Percentiles rank a stretch among this genome's conserved stretches.
Evolutionary conservation across 2,329 filamentous ascomycete species (phyloP).

Genomic region (Juglanconis oblonga): DNA sequence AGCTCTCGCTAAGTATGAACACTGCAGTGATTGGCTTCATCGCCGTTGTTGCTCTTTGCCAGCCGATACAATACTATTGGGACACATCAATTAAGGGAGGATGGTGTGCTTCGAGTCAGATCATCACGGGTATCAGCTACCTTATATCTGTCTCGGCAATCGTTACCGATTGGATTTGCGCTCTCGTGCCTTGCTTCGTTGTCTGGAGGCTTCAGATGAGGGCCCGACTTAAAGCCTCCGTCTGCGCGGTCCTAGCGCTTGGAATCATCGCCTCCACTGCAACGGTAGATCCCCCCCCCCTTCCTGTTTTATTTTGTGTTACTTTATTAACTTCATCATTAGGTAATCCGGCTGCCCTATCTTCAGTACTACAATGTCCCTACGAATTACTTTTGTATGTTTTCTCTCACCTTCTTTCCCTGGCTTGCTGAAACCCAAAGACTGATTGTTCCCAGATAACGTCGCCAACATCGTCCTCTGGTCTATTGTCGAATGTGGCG

Average conservation of each 20-base stretch:
- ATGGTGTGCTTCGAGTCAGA: conserved; percentile 3
- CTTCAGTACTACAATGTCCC: not conserved
- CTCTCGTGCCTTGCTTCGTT: conserved; percentile 6
- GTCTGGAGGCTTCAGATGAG: conserved; percentile 8
- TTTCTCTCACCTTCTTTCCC: too few relatives aligned
- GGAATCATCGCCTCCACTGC: conserved; percentile 7
- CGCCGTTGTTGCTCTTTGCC: conserved; percentile 5
- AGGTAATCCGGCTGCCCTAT: conserved; percentile 3
- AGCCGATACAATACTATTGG: conserved; percentile 1
- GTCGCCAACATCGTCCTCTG: conserved; percentile 6
- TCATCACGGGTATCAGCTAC: conserved; percentile 3
- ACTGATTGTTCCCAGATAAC: not conserved
- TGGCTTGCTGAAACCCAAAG: not conserved
- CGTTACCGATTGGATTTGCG: conserved; percentile 8
- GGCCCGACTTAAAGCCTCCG: conserved; percentile 1
- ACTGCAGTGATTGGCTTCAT: conserved; percentile 1
- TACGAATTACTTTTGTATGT: conserved; percentile 3
- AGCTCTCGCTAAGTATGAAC: not conserved
- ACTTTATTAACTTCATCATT: not conserved
- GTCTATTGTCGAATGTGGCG: conserved; percentile 8
- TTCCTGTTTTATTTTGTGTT: not conserved
- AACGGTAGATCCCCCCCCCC: not conserved
- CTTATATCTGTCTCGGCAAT: not conserved
- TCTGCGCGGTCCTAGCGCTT: conserved; percentile 8
- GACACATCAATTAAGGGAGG: not conserved